A percentile compares a stretch with the other conserved stretches of the same genome.
Evolutionary conservation across 306 rosid species (phyloP).

Genomic region (Hippophae tibetana): DNA sequence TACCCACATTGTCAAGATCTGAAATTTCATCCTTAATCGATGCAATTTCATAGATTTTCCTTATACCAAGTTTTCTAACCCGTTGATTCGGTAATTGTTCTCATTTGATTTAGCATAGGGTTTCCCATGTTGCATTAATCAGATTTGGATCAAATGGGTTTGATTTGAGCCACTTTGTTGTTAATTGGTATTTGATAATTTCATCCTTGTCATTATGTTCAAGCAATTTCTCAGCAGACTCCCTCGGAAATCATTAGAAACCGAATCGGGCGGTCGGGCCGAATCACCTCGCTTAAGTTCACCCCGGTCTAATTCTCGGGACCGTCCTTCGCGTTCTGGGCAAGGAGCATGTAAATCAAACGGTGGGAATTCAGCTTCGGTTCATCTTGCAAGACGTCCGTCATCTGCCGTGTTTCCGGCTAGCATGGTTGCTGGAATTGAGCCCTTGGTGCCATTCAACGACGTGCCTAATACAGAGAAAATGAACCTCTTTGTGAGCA

Average conservation of each 20-base stretch:
- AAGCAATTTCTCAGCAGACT: slow-evolving; percentile 82
- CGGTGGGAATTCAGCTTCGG: slow-evolving; percentile 30
- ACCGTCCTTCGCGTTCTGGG: slow-evolving; percentile 23
- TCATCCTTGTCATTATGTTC: slow-evolving; percentile 41
- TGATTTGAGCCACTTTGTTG: slow-evolving; percentile 25
- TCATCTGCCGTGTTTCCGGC: slow-evolving; percentile 86
- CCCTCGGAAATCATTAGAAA: slow-evolving; percentile 61
- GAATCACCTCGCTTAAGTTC: slow-evolving; percentile 44
- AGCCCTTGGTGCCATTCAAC: slow-evolving; percentile 73
- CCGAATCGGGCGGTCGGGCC: slow-evolving; percentile 47
- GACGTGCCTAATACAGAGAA: slow-evolving; percentile 61
- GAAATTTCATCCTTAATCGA: slow-evolving; percentile 17
- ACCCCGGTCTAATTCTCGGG: slow-evolving; percentile 31
- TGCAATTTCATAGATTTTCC: slow-evolving; percentile 30
- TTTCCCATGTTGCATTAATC: slow-evolving; percentile 5
- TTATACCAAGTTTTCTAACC: slow-evolving; percentile 12
- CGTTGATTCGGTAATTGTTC: slow-evolving; percentile 21
- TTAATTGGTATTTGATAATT: slow-evolving; percentile 10
- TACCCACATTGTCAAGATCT: slow-evolving; percentile 30
- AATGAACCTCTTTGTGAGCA: slow-evolving; percentile 77
- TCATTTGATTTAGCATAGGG: slow-evolving; percentile 51
- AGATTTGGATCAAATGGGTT: slow-evolving; percentile 30
- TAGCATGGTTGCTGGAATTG: slow-evolving; percentile 61
- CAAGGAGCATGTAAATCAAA: slow-evolving; percentile 27
- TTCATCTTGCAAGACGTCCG: slow-evolving; percentile 34